Base-by-base conservation (phyloP, 805 yeast genomes). In the Ogataea glucozyma region DNA sequence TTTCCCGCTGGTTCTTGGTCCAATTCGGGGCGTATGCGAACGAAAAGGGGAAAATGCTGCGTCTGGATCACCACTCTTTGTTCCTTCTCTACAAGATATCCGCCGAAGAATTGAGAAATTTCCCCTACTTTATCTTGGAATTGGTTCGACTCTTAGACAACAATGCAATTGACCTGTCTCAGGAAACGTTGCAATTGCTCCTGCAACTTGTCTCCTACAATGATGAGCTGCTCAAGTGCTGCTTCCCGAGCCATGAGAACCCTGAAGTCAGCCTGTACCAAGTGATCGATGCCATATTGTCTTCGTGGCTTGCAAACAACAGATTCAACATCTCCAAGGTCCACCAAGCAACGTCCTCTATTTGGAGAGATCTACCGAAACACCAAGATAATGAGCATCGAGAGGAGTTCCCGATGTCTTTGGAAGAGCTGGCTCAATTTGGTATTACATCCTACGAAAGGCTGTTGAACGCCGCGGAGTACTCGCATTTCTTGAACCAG, bases 381-480 rank as follows among this genome's bases (percentile, higher is more conserved):
- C 36, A 30, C 26, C 26, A 19, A 13, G 19, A 19, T 22, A 31
- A 20, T 9, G 43, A 40, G 14, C 37, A 46, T 20, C n/a, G 41
- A 2, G 37, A 38, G 6, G 31, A 17, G 6, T 34, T 38, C 12
- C 40, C 24, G 20, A 20, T 60, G 37, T 16, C 53, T 1, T 11
- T 35, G 3, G 54, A 57, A 6, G 56, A 54, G 7, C 43, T 64
- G 12, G 30, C 37, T 23, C 45, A 41, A 21, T 24, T 63, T 2
- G 66, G 66, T 4, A 42, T 63, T 6, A 39, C 49, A 4, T 58
- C 65, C 2, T 44, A 49, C 22, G 67, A 63, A 19, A 46, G 64
- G 26, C 41, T 64, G 23, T 19, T 51, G n/a, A 61, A 59, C 31
- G 56, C 55, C n/a, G 64, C 64, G n/a, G 66, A 62, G 35, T 63